Evolutionary conservation across 106 monocot genomes (phyloP), one percentile per base, ranked within the genome.

Genomic region (Acorus calamus): DNA sequence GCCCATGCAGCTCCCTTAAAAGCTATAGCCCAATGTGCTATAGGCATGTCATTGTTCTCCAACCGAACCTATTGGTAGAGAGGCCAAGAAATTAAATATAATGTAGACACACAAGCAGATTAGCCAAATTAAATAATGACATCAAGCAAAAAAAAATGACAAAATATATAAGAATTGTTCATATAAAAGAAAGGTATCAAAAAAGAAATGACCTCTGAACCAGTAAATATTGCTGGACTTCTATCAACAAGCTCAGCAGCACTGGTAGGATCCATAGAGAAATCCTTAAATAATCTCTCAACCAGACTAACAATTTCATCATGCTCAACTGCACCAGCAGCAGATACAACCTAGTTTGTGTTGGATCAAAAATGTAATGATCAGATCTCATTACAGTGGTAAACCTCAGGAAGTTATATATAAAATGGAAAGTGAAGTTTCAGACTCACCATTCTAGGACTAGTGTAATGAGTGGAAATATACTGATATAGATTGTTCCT

Each of bases 281-380:
- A 71, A 47, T 75, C 82, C 4, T 53, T 91, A 49, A 96, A 96
- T 43, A 81, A 53, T 14, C 55, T 77, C 3, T 50, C 59, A 3
- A 91, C 80, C 69, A 79, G 76, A 42, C 81, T 62, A 41, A 96
- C 90, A 74, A 96, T 74, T 51, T 90, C 87, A 48, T 83, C 80
- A 68, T 96, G 94, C 4, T 87, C 75, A 57, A 91, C 80, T 14
- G 82, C 87, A 61, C 94, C 94, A 28, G 94, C 94, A 77, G 90
- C 94, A 62, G 94, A 96, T 53, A 96, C 86, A 72, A 96, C 90
- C 94, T 96, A 45, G 3, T 44, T 66, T 5, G 13, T 11, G 44
- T 11, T 41, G 51, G 4, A 49, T n/a, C 14, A 63, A 51, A 52
- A 53, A 44, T 11, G 6, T 8, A 53, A 44, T 13, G 6, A 54